Evolutionary conservation across 1,284 basidiomycete species (phyloP).

Genomic region (Schizophyllum amplum): DNA sequence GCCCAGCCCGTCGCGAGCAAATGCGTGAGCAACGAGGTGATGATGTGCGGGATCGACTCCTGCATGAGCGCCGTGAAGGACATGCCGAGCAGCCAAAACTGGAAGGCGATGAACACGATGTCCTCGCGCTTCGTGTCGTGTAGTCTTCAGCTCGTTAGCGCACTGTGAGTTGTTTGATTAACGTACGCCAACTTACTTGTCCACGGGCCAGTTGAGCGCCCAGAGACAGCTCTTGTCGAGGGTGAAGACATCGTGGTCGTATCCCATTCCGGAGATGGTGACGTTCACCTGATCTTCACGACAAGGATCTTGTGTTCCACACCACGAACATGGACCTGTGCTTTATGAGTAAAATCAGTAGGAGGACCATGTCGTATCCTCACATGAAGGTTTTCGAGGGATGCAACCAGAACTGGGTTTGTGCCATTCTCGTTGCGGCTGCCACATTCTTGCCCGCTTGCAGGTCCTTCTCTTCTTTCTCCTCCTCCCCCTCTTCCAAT

Average conservation of each 20-base stretch:
- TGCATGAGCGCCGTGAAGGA: slow-evolving; percentile 70
- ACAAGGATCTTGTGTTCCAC: slow-evolving; percentile 16
- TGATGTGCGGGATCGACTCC: slow-evolving; percentile 73
- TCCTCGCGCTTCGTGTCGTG: slow-evolving; percentile 71
- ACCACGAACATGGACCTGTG: not conserved
- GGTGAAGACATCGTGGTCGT: slow-evolving; percentile 24
- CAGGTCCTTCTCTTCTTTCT: not conserved
- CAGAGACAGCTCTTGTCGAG: slow-evolving; percentile 42
- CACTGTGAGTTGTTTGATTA: slow-evolving; percentile 2
- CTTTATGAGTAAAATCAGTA: too few relatives aligned
- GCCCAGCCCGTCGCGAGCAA: slow-evolving; percentile 65
- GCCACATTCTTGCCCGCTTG: not conserved
- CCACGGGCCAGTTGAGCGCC: slow-evolving; percentile 59
- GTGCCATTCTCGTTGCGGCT: not conserved
- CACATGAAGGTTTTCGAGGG: not conserved
- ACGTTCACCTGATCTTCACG: slow-evolving; percentile 30
- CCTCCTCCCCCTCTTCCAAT: not conserved
- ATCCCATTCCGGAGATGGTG: slow-evolving; percentile 33
- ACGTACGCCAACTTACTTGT: slow-evolving; percentile 36
- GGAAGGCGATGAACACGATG: slow-evolving; percentile 67
- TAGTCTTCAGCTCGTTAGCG: slow-evolving; percentile 32
- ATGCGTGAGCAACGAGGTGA: slow-evolving; percentile 66
- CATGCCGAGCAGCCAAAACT: slow-evolving; percentile 76
- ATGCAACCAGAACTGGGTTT: not conserved
- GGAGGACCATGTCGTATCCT: too few relatives aligned